Evolutionary conservation across 1,284 basidiomycete genomes (phyloP), one percentile per base, ranked within the genome.

Genomic region (Apiotrichum gracile): DNA sequence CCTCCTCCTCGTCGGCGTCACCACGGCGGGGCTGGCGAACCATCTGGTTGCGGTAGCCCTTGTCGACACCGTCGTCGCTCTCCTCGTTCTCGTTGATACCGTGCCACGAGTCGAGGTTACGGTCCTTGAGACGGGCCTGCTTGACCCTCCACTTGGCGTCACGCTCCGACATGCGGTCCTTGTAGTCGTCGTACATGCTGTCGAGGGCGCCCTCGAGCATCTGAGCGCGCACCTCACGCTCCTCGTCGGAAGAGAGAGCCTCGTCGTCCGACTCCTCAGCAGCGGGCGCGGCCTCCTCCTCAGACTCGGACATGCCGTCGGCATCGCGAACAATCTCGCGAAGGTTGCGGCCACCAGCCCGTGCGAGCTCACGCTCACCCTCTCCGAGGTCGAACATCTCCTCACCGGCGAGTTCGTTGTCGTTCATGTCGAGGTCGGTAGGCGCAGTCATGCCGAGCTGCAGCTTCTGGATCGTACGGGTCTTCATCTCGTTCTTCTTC

Each of bases 401-500:
- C 46, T 70, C 70, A 51, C 78, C 78, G 19, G 78, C 80, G 9
- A 94, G 78, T 12, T 85, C 80, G 14, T 82, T 76, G 66, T 94
- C 91, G 40, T 78, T 79, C 57, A 65, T 65, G 65, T 97, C 92
- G 64, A 97, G 78, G 72, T 93, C 96, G 60, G 97, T 92, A 59
- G 98, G 96, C 9, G 91, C 91, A 8, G 88, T 91, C 96, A 99
- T 99, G 68, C 91, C 87, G 43, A 98, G 81, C 73, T 98, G 96
- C 82, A 98, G 88, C 58, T 93, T 88, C 72, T 92, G 90, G 42
- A 97, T 85, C 7, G 90, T 90, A 59, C 86, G 84, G 33, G 84
- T 80, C 74, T 88, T 90, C 64, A 88, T 79, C 77, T 98, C 96
- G 76, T 98, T 98, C 9, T 86, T 85, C 37, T 84, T 82, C 57